Conservation (phyloP, 164 flowering plant genomes). For the Umbellularia californica region DNA sequence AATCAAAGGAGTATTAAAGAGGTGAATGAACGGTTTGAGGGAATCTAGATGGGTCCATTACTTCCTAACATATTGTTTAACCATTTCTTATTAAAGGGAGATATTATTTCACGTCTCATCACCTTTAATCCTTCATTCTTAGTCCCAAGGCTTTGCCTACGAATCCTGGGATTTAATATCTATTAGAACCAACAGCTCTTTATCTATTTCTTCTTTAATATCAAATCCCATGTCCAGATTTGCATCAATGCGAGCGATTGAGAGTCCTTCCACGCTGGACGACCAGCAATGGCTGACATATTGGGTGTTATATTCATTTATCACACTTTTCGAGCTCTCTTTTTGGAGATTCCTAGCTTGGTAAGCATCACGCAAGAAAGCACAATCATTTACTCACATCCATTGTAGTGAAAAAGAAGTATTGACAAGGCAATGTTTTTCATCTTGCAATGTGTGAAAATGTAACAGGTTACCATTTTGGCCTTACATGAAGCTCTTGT, state of each 20-base stretch:
- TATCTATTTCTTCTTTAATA: background rate
- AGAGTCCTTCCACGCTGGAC: slow-evolving; percentile 72
- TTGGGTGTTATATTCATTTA: slow-evolving; percentile 83
- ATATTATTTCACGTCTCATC: too few species aligned
- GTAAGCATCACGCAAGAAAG: slow-evolving; percentile 27
- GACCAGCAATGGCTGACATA: slow-evolving; percentile 97
- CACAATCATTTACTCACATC: background rate
- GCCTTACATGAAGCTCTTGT: slow-evolving; percentile 68
- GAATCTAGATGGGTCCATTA: too few species aligned
- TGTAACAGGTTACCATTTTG: slow-evolving; percentile 70
- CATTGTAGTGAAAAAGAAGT: background rate
- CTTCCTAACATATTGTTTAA: too few species aligned
- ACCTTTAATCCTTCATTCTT: too few species aligned
- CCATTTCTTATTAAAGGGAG: too few species aligned
- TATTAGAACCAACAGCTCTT: background rate
- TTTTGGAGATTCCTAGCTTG: slow-evolving; percentile 64
- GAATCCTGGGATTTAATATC: too few species aligned
- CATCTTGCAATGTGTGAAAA: background rate
- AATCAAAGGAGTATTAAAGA: too few species aligned
- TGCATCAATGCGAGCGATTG: slow-evolving; percentile 80
- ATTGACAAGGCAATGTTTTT: background rate
- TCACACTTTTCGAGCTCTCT: slow-evolving; percentile 80
- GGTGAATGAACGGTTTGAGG: too few species aligned
- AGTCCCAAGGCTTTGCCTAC: background rate
- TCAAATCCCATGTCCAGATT: slow-evolving; percentile 41